Conservation (phyloP, 345 rosid species). For the Syzygium jambos region DNA sequence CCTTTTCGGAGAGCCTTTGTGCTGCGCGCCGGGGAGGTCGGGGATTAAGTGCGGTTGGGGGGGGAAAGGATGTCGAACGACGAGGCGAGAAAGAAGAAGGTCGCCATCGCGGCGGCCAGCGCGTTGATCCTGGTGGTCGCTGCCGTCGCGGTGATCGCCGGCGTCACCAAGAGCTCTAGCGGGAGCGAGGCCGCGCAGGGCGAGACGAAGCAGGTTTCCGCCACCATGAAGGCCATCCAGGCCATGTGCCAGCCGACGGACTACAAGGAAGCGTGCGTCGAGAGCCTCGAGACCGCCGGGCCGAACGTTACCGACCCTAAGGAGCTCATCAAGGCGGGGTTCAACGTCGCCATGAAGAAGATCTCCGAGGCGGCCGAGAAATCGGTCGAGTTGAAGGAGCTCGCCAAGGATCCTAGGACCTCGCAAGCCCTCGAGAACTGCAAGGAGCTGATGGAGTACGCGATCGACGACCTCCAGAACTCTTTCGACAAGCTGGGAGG, state of each 20-base stretch:
- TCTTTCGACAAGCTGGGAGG: conserved; percentile 10
- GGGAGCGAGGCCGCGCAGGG: no score
- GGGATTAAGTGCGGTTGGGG: not conserved
- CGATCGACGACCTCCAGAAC: conserved; percentile 13
- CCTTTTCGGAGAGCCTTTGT: no score
- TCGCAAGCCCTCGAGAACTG: conserved; percentile 21
- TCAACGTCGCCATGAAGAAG: conserved; percentile 15
- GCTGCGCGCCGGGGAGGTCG: no score
- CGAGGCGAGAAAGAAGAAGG: conserved; percentile 25
- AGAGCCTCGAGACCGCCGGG: conserved; percentile 13
- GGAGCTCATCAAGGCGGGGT: conserved; percentile 24
- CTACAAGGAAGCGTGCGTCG: conserved; percentile 18
- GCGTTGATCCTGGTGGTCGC: conserved; percentile 31
- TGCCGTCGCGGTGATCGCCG: conserved; percentile 27
- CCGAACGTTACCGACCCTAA: conserved; percentile 24
- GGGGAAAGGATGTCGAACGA: not conserved
- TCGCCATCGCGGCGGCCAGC: conserved; percentile 25
- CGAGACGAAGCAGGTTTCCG: not conserved
- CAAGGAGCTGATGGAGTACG: conserved; percentile 24
- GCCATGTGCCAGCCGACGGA: conserved; percentile 29
- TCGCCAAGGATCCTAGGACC: conserved; percentile 24
- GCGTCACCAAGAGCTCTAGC: conserved; percentile 2
- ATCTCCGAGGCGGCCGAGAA: conserved; percentile 12
- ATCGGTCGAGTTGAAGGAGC: conserved; percentile 13
- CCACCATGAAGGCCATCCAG: conserved; percentile 24